These are phyloP conservation scores for Fusarium sublunatum DNA, from an alignment of 2,329 filamentous ascomycete genomes.

Conservation along the genomic window DNA sequence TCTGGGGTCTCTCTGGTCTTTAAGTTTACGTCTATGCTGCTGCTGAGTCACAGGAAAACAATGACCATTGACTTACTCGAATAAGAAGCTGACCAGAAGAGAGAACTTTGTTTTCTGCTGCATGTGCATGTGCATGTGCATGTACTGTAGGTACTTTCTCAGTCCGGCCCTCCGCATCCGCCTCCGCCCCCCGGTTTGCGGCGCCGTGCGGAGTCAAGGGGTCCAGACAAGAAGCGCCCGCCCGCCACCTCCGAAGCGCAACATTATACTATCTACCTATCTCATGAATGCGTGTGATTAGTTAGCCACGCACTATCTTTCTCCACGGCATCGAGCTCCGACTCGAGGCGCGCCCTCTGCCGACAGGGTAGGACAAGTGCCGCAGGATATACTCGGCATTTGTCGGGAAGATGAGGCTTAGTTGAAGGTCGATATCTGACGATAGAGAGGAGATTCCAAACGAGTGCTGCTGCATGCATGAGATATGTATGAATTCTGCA, in stretches of 20 bases:
- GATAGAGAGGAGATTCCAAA: constrained; percentile 26
- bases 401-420: constrained; percentile 40
- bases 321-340: constrained; percentile 15
- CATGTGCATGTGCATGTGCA: too few species aligned
- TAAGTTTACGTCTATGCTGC: constrained; percentile 2
- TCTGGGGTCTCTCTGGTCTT: constrained; percentile 12
- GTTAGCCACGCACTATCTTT: constrained; percentile 1
- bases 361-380: constrained; percentile 11
- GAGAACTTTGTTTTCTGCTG: neutral
- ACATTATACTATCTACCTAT: too few species aligned
- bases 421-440: neutral
- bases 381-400: constrained; percentile 31
- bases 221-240: constrained; percentile 11
- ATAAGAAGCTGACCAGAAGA: constrained; percentile 23
- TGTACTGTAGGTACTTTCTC: constrained; percentile 1
- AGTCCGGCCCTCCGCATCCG: constrained; percentile 20
- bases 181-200: constrained; percentile 22
- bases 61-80: constrained; percentile 19
- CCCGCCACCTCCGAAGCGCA: constrained; percentile 16
- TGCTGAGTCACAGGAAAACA: constrained; percentile 24
- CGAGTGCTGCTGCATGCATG: constrained; percentile 6
- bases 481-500: neutral
- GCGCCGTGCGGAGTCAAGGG: constrained; percentile 33
- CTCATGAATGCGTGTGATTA: constrained; percentile 12
- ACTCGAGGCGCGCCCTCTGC: constrained; percentile 21